Evolutionary conservation across 805 yeast species (phyloP).

Genomic region (Saccharomyces jurei): DNA sequence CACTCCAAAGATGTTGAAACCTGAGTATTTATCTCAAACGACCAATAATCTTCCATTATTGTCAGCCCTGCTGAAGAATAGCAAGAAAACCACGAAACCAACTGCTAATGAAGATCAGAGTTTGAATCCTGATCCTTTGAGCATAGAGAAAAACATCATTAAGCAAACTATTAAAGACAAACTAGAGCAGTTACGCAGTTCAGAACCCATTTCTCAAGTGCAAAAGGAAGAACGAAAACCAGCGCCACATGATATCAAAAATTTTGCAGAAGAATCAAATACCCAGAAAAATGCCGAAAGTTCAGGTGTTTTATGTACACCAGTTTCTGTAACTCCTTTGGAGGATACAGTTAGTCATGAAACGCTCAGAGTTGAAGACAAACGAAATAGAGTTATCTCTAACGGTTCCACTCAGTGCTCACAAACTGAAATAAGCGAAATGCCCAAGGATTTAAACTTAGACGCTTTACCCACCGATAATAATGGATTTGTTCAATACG

Average conservation of each 20-base stretch:
- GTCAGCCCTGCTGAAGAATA: slow-evolving; percentile 16
- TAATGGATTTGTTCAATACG: slow-evolving; percentile 15
- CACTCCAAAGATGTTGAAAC: slow-evolving; percentile 26
- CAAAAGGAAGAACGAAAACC: background rate
- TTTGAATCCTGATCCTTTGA: background rate
- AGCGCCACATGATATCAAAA: background rate
- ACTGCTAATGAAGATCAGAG: background rate
- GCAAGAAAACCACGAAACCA: slow-evolving; percentile 3
- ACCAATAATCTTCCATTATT: slow-evolving; percentile 14
- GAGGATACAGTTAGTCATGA: background rate
- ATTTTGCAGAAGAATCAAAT: background rate
- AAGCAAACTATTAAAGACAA: slow-evolving; percentile 15
- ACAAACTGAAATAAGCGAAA: background rate
- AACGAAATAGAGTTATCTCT: background rate
- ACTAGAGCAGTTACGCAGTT: slow-evolving; percentile 15
- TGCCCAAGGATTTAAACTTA: slow-evolving; percentile 14
- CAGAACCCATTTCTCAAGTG: background rate
- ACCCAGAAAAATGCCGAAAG: background rate
- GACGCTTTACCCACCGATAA: slow-evolving; percentile 16
- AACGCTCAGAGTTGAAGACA: background rate
- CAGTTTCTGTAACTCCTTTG: background rate
- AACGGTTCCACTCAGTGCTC: background rate
- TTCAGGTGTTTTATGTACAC: background rate
- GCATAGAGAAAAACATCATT: background rate
- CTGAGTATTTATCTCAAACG: slow-evolving; percentile 20